Evolutionary conservation across 1,284 basidiomycete genomes (phyloP), one percentile per base, ranked within the genome.

Genomic region (Vanrija sp.): DNA sequence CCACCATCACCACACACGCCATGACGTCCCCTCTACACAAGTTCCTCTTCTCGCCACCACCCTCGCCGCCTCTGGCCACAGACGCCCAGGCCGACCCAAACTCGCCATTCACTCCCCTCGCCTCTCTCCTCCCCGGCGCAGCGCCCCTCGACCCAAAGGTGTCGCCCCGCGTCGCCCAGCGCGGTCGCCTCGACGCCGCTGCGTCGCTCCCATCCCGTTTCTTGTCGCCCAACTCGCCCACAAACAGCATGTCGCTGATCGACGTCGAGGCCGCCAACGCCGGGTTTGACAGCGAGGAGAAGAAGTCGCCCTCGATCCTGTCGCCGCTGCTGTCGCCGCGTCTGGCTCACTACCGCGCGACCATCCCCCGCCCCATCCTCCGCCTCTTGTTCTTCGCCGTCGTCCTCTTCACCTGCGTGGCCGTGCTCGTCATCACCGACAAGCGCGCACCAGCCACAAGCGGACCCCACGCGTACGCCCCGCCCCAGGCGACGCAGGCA

Each of bases 11-110:
- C 5, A 31, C 31, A 43, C n/a, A 41, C 54, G 62, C 43, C 10
- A 75, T 75, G 73, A 56, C 67, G 2, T 73, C 71, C 4, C 68
- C 71, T 8, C 65, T 76, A 45, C 71, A 73, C 64, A 60, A 59
- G 25, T 71, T 63, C 56, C 66, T 75, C 27, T 73, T 73, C 63
- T 76, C 74, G 4, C 72, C 74, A 20, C 68, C 74, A 7, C 52
- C 67, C 5, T 73, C 71, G 0, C 69, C 74, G 0, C 63, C 68
- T 43, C 41, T 45, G 24, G 49, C 54, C 3, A 41, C 35, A 1
- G 47, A 57, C 27, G 52, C 56, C 16, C 56, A 55, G 4, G 42
- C 37, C n/a, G 45, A 45, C 44, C 47, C 45, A 27, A 45, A 46
- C 31, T 42, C 53, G 6, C 48, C 48, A n/a, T 23, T 37, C 31